Conservation (phyloP, 495 filamentous ascomycete species). For the Lasiosphaeria hispida region DNA sequence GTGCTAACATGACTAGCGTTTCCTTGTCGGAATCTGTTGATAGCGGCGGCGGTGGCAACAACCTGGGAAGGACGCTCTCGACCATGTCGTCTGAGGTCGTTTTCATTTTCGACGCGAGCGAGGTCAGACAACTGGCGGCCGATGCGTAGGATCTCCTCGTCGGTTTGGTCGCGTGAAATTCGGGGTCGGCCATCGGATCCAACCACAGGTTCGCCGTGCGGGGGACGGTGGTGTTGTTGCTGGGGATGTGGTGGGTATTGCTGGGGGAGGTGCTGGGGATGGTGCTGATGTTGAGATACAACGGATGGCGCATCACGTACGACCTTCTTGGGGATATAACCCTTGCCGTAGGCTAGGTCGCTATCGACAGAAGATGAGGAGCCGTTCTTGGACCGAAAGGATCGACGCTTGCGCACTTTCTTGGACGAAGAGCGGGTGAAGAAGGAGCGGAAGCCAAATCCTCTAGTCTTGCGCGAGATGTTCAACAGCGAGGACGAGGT, state of each 20-base stretch:
- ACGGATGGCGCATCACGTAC: slow-evolving; percentile 12
- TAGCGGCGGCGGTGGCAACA: slow-evolving; percentile 33
- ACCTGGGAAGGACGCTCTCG: slow-evolving; percentile 38
- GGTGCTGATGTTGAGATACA: slow-evolving; percentile 12
- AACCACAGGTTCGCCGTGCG: slow-evolving; percentile 18
- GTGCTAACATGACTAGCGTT: slow-evolving; percentile 27
- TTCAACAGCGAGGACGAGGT: slow-evolving; percentile 48
- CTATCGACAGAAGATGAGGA: slow-evolving; percentile 49
- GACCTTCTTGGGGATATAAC: slow-evolving; percentile 44
- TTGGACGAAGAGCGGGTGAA: slow-evolving; percentile 36
- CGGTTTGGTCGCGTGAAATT: slow-evolving; percentile 37
- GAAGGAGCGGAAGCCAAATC: slow-evolving; percentile 43
- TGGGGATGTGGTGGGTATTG: slow-evolving; percentile 16
- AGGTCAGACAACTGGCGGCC: slow-evolving; percentile 46
- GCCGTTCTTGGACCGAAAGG: slow-evolving; percentile 44
- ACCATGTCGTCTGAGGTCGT: slow-evolving; percentile 42
- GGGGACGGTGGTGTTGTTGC: slow-evolving; percentile 17
- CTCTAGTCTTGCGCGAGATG: slow-evolving; percentile 40
- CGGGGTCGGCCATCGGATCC: slow-evolving; percentile 31
- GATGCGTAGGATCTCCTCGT: slow-evolving; percentile 49
- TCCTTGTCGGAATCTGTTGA: slow-evolving; percentile 37
- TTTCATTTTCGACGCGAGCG: slow-evolving; percentile 41
- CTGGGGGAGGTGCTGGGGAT: slow-evolving; percentile 9
- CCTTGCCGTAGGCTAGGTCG: slow-evolving; percentile 55
- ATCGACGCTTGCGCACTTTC: slow-evolving; percentile 44